Base-by-base conservation (phyloP, 2,329 filamentous ascomycete genomes). In the Tolypocladium nubicola region DNA sequence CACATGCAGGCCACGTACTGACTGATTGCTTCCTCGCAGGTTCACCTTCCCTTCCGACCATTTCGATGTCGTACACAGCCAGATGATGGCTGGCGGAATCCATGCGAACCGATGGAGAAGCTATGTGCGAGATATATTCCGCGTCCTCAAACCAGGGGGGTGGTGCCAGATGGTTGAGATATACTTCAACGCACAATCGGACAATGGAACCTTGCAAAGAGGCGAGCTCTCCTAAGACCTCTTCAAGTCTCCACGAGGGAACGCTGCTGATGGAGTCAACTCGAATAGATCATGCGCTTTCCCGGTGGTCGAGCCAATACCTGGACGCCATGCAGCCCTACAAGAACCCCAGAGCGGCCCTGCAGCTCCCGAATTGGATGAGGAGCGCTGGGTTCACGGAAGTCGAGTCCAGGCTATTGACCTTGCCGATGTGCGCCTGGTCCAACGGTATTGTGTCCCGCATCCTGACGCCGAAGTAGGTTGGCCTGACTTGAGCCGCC, bases 141-240 rank as follows among this genome's bases (percentile, higher is more conserved):
- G 83, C 26, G 79, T 90, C 11, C 75, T 92, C 61, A 86, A 83
- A 54, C 86, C 85, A 7, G 87, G 86, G 2, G 91, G 92, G 1
- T 96, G 90, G 90, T 81, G 88, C 59, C 90, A 96, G 67, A 86
- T 96, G 80, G 82, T 89, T n/a, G 92, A 96, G 67, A 82, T 92
- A 64, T 90, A 95, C 66, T 87, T 86, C 70, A 90, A 90, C 62
- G 85, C 89, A 33, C 92, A 96, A 69, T 96, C 90, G 0, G 85
- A 93, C 63, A 95, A 89, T 65, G 90, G 90, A 6, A 84, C 83
- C n/a, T 74, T 94, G 64, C 85, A 83, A 13, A 79, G 85, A 54
- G 77, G 83, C 79, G 66, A 70, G 78, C 53, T 23, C 40, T 7
- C 11, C 4, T 33, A 4, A 23, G 14, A 10, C 21, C 7, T 49